Evolutionary conservation across 768 basidiomycete genomes (phyloP).

Genomic region (Kondoa malvinella): DNA sequence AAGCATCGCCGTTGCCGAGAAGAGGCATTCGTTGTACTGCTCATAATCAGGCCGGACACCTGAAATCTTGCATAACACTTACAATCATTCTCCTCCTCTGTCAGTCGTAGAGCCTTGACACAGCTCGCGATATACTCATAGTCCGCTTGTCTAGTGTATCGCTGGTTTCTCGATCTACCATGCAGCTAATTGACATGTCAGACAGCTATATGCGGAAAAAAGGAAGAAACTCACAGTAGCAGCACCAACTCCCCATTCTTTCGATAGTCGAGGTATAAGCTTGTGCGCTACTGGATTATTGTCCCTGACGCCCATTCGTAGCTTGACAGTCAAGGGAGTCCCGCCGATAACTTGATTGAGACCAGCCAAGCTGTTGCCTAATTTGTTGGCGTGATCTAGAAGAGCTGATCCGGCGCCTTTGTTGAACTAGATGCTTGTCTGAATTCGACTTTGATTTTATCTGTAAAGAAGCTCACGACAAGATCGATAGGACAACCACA

Average conservation of each 20-base stretch:
- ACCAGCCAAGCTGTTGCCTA: slow-evolving; percentile 71
- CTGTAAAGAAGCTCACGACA: slow-evolving; percentile 37
- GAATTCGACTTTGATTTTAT: no score
- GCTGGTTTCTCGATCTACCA: slow-evolving; percentile 82
- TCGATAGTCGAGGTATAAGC: slow-evolving; percentile 58
- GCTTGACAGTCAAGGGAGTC: slow-evolving; percentile 74
- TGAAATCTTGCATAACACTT: slow-evolving; percentile 15
- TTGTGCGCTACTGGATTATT: slow-evolving; percentile 67
- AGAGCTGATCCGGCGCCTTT: slow-evolving; percentile 34
- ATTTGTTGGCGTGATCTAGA: slow-evolving; percentile 59
- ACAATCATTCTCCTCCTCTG: slow-evolving; percentile 30
- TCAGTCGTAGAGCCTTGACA: slow-evolving; percentile 13
- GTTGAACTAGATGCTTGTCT: slow-evolving; percentile 14
- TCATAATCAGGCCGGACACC: background rate
- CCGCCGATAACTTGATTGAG: slow-evolving; percentile 84
- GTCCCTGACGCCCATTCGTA: slow-evolving; percentile 67
- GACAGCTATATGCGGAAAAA: slow-evolving; percentile 32
- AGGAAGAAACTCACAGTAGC: slow-evolving; percentile 38
- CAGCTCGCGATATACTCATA: slow-evolving; percentile 87
- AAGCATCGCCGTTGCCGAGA: slow-evolving; percentile 91
- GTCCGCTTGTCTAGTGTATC: slow-evolving; percentile 80
- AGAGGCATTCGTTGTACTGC: slow-evolving; percentile 52
- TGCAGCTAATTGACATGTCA: slow-evolving; percentile 56
- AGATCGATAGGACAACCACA: slow-evolving; percentile 95
- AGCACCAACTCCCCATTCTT: slow-evolving; percentile 42